Conservation (phyloP, 164 flowering plant species). For the Aristolochia fimbriata region DNA sequence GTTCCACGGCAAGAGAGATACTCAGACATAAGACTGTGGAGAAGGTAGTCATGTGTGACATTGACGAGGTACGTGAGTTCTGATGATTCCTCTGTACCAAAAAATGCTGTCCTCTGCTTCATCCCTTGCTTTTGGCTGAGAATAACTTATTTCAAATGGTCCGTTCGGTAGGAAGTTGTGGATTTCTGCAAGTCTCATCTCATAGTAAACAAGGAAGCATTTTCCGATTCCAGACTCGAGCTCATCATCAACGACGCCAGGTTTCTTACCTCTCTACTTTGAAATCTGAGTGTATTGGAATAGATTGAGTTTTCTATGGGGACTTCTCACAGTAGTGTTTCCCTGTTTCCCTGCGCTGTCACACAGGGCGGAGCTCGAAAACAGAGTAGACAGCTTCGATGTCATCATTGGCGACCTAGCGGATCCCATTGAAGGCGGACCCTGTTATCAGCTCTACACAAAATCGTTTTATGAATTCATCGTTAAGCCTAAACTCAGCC, state of each 20-base stretch:
- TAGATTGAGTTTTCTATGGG: not conserved
- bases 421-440: slow-evolving; percentile 94
- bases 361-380: slow-evolving; percentile 66
- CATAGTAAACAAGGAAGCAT: slow-evolving; percentile 68
- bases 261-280: slow-evolving; percentile 11
- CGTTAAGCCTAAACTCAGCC: slow-evolving; percentile 63
- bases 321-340: not conserved
- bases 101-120: not conserved
- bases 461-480: slow-evolving; percentile 74
- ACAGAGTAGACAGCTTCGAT: slow-evolving; percentile 52
- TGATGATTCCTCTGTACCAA: not conserved
- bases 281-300: not conserved
- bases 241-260: slow-evolving; percentile 92
- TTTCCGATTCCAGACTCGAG: slow-evolving; percentile 58
- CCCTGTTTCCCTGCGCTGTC: not conserved
- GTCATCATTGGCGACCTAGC: slow-evolving; percentile 90
- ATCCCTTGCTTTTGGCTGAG: too few relatives aligned
- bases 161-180: slow-evolving; percentile 65
- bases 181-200: slow-evolving; percentile 78
- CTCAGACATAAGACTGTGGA: slow-evolving; percentile 59
- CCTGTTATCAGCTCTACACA: slow-evolving; percentile 91
- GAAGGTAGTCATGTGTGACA: slow-evolving; percentile 84
- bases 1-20: slow-evolving; percentile 84
- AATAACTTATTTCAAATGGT: not conserved
- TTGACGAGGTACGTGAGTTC: slow-evolving; percentile 52